Conservation (phyloP, 306 rosid species). For the Ormosia semicastrata region DNA sequence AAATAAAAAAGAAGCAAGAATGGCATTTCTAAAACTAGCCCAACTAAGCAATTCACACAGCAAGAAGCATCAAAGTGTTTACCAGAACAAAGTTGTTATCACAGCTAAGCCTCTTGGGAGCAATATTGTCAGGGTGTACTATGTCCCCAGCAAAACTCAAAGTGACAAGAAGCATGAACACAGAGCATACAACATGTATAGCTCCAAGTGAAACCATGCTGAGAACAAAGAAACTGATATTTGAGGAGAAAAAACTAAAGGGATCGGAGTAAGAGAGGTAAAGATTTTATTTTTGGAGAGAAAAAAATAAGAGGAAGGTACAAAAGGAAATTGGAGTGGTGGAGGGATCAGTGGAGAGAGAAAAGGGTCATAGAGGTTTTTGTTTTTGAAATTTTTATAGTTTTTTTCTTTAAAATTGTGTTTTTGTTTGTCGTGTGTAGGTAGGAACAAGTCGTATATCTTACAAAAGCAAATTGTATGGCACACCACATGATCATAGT, state of each 20-base stretch:
- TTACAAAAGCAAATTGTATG: no score
- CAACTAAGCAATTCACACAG: background rate
- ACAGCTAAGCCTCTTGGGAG: slow-evolving; percentile 89
- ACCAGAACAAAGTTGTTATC: slow-evolving; percentile 91
- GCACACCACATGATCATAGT: no score
- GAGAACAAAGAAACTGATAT: slow-evolving; percentile 3
- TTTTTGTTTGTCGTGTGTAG: slow-evolving; percentile 39
- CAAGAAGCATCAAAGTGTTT: slow-evolving; percentile 1
- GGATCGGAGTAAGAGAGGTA: slow-evolving; percentile 26
- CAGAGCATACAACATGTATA: slow-evolving; percentile 21
- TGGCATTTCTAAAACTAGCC: background rate
- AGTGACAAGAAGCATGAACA: slow-evolving; percentile 40
- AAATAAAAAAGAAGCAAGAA: background rate
- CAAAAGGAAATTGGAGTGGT: slow-evolving; percentile 18
- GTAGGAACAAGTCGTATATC: no score
- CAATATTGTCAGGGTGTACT: slow-evolving; percentile 64
- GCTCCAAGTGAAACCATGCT: slow-evolving; percentile 53
- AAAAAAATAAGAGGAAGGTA: background rate
- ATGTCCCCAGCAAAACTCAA: slow-evolving; percentile 75
- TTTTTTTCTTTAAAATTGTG: background rate
- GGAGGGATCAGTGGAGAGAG: background rate
- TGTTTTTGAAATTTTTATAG: background rate
- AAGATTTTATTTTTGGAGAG: slow-evolving; percentile 20
- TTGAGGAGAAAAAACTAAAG: slow-evolving; percentile 19
- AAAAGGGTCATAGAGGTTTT: background rate